Conservation (phyloP, 768 basidiomycete species). For the Amanita rimosa region DNA sequence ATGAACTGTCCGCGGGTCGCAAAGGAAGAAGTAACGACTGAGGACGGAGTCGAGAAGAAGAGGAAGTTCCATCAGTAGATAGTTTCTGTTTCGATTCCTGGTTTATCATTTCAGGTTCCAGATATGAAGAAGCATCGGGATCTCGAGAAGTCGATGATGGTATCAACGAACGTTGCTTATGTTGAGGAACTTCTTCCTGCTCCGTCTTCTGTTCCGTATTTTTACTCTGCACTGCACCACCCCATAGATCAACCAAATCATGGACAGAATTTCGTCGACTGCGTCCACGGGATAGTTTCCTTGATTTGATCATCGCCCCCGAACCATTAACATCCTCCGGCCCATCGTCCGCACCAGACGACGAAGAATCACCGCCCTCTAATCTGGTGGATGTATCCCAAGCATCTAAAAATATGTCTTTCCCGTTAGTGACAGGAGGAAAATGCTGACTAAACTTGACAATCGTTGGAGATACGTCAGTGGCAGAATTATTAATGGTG, state of each 20-base stretch:
- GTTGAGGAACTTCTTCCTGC: constrained; percentile 7
- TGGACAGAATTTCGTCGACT: constrained; percentile 75
- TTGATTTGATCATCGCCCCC: constrained; percentile 14
- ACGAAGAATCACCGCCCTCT: constrained; percentile 15
- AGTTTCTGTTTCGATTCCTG: neutral
- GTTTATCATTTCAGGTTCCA: neutral
- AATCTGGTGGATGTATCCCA: neutral
- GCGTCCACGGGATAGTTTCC: constrained; percentile 27
- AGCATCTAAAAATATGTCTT: constrained; percentile 6
- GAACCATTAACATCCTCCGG: constrained; percentile 31
- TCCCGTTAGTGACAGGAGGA: constrained; percentile 20
- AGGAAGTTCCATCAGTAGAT: neutral
- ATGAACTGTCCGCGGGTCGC: constrained; percentile 30
- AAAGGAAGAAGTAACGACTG: constrained; percentile 71
- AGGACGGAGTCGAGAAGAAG: constrained; percentile 36
- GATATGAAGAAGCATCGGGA: neutral
- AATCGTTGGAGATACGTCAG: constrained; percentile 24
- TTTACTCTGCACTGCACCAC: constrained; percentile 43
- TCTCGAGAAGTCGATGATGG: neutral
- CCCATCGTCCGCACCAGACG: constrained; percentile 52
- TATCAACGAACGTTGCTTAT: neutral
- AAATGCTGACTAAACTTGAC: constrained; percentile 25
- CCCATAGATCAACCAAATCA: constrained; percentile 72
- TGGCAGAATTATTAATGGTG: constrained; percentile 9
- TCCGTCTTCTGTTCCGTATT: constrained; percentile 14